Evolutionary conservation across 1,284 basidiomycete species (phyloP).

Genomic region (Cryptococcus sp.): DNA sequence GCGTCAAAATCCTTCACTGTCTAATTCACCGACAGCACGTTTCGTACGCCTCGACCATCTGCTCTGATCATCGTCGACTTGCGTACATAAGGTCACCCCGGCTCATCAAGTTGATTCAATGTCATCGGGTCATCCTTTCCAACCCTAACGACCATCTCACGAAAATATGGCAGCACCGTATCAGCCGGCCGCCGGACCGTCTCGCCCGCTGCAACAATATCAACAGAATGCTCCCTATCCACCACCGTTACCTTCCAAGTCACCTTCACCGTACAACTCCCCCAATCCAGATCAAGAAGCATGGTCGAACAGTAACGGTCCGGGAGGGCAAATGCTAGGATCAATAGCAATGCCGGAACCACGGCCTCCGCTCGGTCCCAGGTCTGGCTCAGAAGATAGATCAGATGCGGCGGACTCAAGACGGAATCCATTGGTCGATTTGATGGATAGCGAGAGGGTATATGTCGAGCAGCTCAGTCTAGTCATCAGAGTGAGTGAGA

Average conservation of each 20-base stretch:
- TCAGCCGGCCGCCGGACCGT: constrained; percentile 2
- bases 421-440: constrained; percentile 80
- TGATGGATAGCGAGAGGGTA: constrained; percentile 87
- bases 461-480: constrained; percentile 91
- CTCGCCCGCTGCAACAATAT: constrained; percentile 1
- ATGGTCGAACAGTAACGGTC: constrained; percentile 7
- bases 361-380: neutral
- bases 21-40: no score
- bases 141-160: neutral
- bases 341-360: constrained; percentile 16
- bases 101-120: no score
- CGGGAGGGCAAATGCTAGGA: neutral
- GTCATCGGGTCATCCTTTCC: no score
- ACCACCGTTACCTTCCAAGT: constrained; percentile 1
- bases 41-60: no score
- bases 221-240: constrained; percentile 9
- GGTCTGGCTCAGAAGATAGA: constrained; percentile 8
- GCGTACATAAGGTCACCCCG: no score
- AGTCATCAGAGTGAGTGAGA: constrained; percentile 77
- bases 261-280: constrained; percentile 14
- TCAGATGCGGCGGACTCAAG: constrained; percentile 16
- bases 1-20: no score
- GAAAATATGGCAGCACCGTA: constrained; percentile 23
- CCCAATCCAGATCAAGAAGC: constrained; percentile 8
- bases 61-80: no score